phyloP scores from a whole-genome alignment of 345 rosid genomes.

The Atalantia buxifolia region DNA sequence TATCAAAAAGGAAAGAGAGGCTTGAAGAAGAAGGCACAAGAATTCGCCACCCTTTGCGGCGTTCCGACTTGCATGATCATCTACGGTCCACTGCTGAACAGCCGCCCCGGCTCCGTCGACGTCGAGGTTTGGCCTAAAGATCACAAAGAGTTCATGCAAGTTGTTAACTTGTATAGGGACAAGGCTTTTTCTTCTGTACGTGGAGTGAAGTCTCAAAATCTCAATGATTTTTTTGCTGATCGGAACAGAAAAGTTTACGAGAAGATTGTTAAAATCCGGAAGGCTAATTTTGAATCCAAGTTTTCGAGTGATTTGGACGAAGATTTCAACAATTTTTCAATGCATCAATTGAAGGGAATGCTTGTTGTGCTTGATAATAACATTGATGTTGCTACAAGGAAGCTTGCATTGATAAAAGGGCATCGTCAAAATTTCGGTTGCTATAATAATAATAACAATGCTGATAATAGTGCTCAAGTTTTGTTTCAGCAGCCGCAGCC shows the following conservation, averaged over 20 bases:
- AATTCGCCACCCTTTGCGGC: conserved; percentile 21
- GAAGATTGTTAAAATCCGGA: not conserved
- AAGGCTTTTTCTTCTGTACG: conserved; percentile 8
- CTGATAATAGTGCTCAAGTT: not conserved
- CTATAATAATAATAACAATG: not conserved
- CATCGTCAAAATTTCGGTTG: not conserved
- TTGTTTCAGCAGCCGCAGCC: not conserved
- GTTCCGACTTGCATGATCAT: conserved; percentile 33
- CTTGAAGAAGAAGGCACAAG: conserved; percentile 30
- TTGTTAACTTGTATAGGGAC: conserved; percentile 27
- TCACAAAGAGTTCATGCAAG: conserved; percentile 18
- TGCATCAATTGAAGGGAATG: not conserved
- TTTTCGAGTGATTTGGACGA: not conserved
- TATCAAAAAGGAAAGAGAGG: conserved; percentile 36
- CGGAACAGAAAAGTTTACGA: not conserved
- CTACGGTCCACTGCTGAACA: conserved; percentile 18
- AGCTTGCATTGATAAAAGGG: not conserved
- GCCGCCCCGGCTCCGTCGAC: conserved; percentile 3
- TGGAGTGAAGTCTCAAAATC: conserved; percentile 7
- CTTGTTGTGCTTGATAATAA: not conserved
- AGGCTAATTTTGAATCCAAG: not conserved
- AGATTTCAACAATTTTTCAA: not conserved
- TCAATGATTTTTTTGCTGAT: conserved; percentile 7
- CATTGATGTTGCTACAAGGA: not conserved
- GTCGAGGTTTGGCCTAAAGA: conserved; percentile 28